Evolutionary conservation across 2,329 filamentous ascomycete species (phyloP).

Genomic region (Onygenales sp.): DNA sequence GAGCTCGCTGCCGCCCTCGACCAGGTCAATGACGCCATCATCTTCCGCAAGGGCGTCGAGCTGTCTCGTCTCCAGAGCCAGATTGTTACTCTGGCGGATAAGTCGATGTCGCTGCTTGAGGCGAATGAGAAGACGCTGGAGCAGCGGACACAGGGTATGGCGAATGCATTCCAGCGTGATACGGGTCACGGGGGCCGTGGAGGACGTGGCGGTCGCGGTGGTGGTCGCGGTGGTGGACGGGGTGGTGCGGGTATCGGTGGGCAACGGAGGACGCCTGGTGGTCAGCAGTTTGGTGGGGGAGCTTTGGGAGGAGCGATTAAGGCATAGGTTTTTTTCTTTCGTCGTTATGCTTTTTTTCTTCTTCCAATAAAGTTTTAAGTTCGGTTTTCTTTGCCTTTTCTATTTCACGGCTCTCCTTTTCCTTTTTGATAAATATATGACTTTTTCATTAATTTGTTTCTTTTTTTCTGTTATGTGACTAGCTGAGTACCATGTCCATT

Average conservation of each 20-base stretch:
- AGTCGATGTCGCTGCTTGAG: slow-evolving; percentile 92
- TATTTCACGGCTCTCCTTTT: slow-evolving; percentile 10
- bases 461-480: slow-evolving; percentile 1
- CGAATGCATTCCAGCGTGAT: slow-evolving; percentile 91
- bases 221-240: slow-evolving; percentile 33
- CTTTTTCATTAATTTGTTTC: slow-evolving; percentile 11
- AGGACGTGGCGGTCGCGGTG: slow-evolving; percentile 52
- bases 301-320: slow-evolving; percentile 43
- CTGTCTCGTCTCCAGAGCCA: slow-evolving; percentile 91
- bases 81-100: slow-evolving; percentile 87
- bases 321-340: slow-evolving; percentile 25
- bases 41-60: slow-evolving; percentile 99
- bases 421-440: slow-evolving; percentile 9
- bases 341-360: slow-evolving; percentile 1
- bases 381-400: slow-evolving; percentile 15
- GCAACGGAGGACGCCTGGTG: slow-evolving; percentile 36
- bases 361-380: slow-evolving; percentile 3
- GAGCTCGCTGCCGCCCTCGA: slow-evolving; percentile 92
- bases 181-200: slow-evolving; percentile 63
- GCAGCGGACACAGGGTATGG: slow-evolving; percentile 90
- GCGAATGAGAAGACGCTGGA: slow-evolving; percentile 95
- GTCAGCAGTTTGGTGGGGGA: slow-evolving; percentile 41
- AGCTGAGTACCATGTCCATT: not conserved
- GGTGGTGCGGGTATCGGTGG: slow-evolving; percentile 31
- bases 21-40: slow-evolving; percentile 93